phyloP scores from a whole-genome alignment of 2,329 filamentous ascomycete genomes.

The Fusarium subglutinans region DNA sequence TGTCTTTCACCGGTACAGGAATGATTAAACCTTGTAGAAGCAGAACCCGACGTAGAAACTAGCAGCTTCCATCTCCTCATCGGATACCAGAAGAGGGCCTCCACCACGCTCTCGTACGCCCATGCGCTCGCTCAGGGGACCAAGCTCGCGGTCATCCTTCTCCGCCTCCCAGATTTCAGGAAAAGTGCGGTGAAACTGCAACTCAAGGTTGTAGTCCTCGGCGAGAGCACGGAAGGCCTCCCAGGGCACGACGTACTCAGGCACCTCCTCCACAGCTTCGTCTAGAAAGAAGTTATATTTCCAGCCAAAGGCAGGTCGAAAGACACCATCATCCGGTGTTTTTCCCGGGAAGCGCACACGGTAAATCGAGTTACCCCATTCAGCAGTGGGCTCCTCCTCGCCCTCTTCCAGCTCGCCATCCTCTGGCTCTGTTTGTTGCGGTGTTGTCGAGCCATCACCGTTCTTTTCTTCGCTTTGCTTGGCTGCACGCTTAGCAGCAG shows the following conservation, averaged over 20 bases:
- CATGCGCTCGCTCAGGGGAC: slow-evolving; percentile 94
- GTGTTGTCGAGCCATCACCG: slow-evolving; percentile 35
- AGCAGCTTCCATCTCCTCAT: slow-evolving; percentile 92
- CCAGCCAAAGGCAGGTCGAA: slow-evolving; percentile 95
- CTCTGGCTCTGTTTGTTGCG: slow-evolving; percentile 45
- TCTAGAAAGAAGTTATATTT: slow-evolving; percentile 97
- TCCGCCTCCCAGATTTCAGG: slow-evolving; percentile 91
- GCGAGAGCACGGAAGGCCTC: slow-evolving; percentile 95
- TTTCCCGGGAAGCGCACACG: slow-evolving; percentile 86
- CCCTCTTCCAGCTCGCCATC: slow-evolving; percentile 67
- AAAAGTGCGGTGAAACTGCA: slow-evolving; percentile 94
- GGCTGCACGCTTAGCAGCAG: slow-evolving; percentile 48
- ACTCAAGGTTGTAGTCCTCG: slow-evolving; percentile 94
- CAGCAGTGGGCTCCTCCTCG: slow-evolving; percentile 70
- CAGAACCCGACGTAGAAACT: slow-evolving; percentile 94
- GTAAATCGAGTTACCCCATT: slow-evolving; percentile 96
- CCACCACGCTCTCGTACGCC: slow-evolving; percentile 79
- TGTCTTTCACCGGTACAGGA: background rate
- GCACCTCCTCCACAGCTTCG: slow-evolving; percentile 94
- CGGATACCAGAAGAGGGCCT: slow-evolving; percentile 74
- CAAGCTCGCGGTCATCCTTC: slow-evolving; percentile 83
- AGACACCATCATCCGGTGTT: slow-evolving; percentile 86
- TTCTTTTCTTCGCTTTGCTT: slow-evolving; percentile 32
- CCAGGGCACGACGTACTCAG: slow-evolving; percentile 98
- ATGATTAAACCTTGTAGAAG: slow-evolving; percentile 85